Percentiles rank a stretch among this genome's conserved stretches.
Evolutionary conservation across 2,329 filamentous ascomycete species (phyloP).

Genomic region (Septoria linicola): DNA sequence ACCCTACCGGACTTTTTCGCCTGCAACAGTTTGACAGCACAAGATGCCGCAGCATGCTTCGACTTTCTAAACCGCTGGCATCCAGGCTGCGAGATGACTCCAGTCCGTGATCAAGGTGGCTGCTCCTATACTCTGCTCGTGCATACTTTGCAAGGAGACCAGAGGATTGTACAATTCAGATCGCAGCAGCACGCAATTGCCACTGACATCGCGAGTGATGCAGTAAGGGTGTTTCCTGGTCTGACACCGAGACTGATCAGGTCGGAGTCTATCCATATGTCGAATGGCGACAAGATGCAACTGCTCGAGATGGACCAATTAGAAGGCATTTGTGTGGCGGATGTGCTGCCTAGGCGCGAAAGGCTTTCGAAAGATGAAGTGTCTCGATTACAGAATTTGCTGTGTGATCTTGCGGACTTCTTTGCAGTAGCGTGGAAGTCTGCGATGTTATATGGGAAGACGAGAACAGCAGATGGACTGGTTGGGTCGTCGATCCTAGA

Average conservation of each 20-base stretch:
- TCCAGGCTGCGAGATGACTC: neutral
- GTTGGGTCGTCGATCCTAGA: constrained; percentile 13
- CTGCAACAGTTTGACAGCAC: neutral
- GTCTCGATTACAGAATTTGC: constrained; percentile 3
- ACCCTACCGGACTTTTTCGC: too few species aligned
- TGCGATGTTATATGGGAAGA: neutral
- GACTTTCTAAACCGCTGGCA: neutral
- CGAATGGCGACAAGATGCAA: constrained; percentile 9
- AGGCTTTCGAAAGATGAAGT: too few species aligned
- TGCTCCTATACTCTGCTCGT: constrained; percentile 19
- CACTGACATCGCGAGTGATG: constrained; percentile 1
- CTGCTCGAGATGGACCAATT: constrained; percentile 17
- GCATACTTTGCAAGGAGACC: neutral
- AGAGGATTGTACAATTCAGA: constrained; percentile 18
- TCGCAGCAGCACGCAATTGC: neutral
- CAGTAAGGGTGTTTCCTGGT: constrained; percentile 3
- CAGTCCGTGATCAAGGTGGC: constrained; percentile 15
- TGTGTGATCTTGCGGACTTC: constrained; percentile 17
- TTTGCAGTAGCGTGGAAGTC: constrained; percentile 18
- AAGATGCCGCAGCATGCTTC: constrained; percentile 5
- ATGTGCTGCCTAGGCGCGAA: too few species aligned
- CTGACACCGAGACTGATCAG: constrained; percentile 12
- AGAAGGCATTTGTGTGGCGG: too few species aligned
- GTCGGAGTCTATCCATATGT: constrained; percentile 2
- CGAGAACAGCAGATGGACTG: neutral